Conservation (phyloP, 148 eudicot species). For the Rhododendron molle region DNA sequence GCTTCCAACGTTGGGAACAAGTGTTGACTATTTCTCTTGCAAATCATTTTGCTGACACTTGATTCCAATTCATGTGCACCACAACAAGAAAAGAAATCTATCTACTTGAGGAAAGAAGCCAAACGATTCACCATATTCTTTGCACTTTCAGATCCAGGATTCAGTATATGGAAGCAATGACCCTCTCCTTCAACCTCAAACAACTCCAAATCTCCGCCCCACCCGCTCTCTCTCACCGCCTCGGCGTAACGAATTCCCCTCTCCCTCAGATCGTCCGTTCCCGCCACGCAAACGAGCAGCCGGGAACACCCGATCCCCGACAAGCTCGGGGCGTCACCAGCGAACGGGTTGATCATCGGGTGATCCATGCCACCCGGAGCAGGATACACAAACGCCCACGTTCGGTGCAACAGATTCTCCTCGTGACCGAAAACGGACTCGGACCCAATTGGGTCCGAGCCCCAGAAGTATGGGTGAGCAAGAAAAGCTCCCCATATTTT, state of each 20-base stretch:
- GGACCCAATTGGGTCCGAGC: constrained; percentile 21
- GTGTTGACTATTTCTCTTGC: not conserved
- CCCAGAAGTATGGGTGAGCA: constrained; percentile 27
- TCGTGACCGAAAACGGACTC: not conserved
- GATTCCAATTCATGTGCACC: not conserved
- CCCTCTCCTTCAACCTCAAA: constrained; percentile 31
- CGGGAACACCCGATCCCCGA: constrained; percentile 27
- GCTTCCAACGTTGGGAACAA: no score
- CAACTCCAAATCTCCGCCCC: constrained; percentile 36
- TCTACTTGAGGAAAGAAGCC: constrained; percentile 26
- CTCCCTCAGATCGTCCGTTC: constrained; percentile 34
- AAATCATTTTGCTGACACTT: not conserved
- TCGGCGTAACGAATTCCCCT: constrained; percentile 24
- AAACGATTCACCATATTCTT: constrained; percentile 29
- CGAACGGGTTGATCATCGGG: constrained; percentile 37
- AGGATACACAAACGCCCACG: constrained; percentile 45
- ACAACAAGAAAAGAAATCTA: not conserved
- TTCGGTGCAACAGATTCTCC: constrained; percentile 2
- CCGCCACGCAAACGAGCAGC: constrained; percentile 42
- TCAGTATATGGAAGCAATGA: constrained; percentile 36
- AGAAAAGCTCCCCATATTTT: constrained; percentile 25
- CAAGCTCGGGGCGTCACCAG: constrained; percentile 23
- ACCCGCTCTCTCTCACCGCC: constrained; percentile 32
- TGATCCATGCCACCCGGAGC: constrained; percentile 32
- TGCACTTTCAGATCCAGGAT: constrained; percentile 33